Base-by-base conservation (phyloP, 2,329 filamentous ascomycete species). In the Colletotrichum aenigma region DNA sequence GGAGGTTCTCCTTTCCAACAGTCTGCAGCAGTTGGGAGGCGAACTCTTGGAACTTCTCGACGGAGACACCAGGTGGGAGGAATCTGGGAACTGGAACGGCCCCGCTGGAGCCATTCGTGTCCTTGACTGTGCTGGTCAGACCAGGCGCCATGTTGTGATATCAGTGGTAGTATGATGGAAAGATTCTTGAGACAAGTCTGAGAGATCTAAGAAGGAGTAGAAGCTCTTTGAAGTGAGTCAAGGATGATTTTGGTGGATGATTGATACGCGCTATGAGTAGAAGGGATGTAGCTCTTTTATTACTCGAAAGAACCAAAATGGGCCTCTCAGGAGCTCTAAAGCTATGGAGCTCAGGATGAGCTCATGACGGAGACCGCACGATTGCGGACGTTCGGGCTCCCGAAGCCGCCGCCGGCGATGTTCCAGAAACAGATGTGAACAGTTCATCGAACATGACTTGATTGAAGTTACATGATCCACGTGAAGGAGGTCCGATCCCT, bases 1-100 rank as follows among this genome's bases (percentile, higher is more conserved):
- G 68, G 3, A 75, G 72, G 18, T 75, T 75, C 3, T 75, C 68
- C 4, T 66, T 75, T 9, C 72, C 72, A 2, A 75, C 68, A 10
- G 61, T 26, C 61, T 66, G 26, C 16, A 55, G 61, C 7, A 75
- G 67, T 16, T 34, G 32, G 2, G 72, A 48, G 3, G 68, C 72
- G n/a, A 75, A 75, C 4, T 60, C 68, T 30, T 75, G 67, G 10
- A 71, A 71, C 36, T 71, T 60, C 36, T 71, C 67, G 7, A 28
- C 12, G 3, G 72, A 56, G 21, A 71, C 30, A 5, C 36, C 61
- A 18, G 72, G 68, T 6, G 72, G 72, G 12, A 75, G 60, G 32
- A 61, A 61, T 4, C 72, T 34, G 7, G 72, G 72, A 6, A 61
- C 61, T 18, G 72, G 72, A 9, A 38, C 68, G 18, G 68, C 6